Evolutionary conservation across 2,329 filamentous ascomycete species (phyloP).

Genomic region (Verticillium nonalfalfae): DNA sequence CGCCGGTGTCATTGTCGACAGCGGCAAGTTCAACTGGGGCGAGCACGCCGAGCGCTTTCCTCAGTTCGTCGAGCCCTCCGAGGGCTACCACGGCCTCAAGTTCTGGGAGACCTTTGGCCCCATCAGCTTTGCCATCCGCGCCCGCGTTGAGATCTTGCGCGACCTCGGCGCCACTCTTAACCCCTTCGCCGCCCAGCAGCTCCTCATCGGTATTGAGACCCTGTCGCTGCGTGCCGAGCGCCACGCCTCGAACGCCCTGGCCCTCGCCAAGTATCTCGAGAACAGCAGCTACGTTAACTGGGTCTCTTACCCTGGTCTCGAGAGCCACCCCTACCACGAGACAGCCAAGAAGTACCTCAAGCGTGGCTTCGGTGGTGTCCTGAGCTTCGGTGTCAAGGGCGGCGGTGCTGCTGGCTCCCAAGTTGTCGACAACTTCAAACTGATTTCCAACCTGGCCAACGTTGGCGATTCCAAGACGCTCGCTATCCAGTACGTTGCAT

Average conservation of each 20-base stretch:
- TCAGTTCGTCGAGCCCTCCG: slow-evolving; percentile 82
- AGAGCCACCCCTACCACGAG: slow-evolving; percentile 73
- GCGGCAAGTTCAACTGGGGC: slow-evolving; percentile 92
- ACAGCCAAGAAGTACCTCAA: slow-evolving; percentile 81
- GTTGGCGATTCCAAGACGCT: slow-evolving; percentile 94
- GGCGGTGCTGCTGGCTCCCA: slow-evolving; percentile 76
- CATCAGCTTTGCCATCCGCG: slow-evolving; percentile 75
- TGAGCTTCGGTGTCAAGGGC: slow-evolving; percentile 91
- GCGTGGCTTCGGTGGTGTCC: slow-evolving; percentile 79
- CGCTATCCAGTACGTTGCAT: slow-evolving; percentile 63
- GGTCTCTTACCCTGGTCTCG: slow-evolving; percentile 89
- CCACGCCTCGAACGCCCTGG: slow-evolving; percentile 77
- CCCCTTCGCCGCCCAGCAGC: slow-evolving; percentile 88
- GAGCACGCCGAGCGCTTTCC: slow-evolving; percentile 79
- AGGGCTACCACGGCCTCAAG: slow-evolving; percentile 87
- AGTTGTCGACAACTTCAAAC: slow-evolving; percentile 89
- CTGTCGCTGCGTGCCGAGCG: slow-evolving; percentile 80
- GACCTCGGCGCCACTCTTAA: slow-evolving; percentile 79
- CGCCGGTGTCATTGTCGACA: slow-evolving; percentile 78
- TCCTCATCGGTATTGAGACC: slow-evolving; percentile 85
- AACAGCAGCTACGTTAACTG: slow-evolving; percentile 78
- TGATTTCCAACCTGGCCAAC: slow-evolving; percentile 94
- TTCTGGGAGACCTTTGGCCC: slow-evolving; percentile 91
- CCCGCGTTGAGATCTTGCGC: slow-evolving; percentile 83
- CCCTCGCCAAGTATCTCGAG: slow-evolving; percentile 77